These are phyloP conservation scores for Russula sp. DNA, from an alignment of 768 basidiomycete genomes.

Conservation along the genomic window DNA sequence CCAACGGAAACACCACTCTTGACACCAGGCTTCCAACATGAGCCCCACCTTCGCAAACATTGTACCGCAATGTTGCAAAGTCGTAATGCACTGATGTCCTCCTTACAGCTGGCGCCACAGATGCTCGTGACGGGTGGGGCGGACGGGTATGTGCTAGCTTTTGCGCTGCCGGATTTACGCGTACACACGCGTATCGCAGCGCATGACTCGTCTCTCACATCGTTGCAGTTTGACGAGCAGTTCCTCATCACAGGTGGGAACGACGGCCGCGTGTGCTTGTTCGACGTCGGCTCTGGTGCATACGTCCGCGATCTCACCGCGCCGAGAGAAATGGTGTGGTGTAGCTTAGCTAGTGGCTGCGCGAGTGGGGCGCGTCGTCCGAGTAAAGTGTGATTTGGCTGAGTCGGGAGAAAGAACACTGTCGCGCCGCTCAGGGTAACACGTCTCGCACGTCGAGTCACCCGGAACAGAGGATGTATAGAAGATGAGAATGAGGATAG, in stretches of 20 bases:
- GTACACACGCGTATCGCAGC: slow-evolving; percentile 67
- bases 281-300: slow-evolving; percentile 54
- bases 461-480: too few relatives aligned
- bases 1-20: slow-evolving; percentile 20
- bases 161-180: slow-evolving; percentile 26
- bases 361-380: too few relatives aligned
- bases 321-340: slow-evolving; percentile 71
- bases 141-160: slow-evolving; percentile 78
- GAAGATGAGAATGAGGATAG: too few relatives aligned
- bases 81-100: slow-evolving; percentile 21
- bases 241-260: slow-evolving; percentile 85
- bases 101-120: slow-evolving; percentile 38
- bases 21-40: background rate
- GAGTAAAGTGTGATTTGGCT: too few relatives aligned
- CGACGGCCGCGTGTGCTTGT: slow-evolving; percentile 76
- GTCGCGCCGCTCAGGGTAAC: too few relatives aligned
- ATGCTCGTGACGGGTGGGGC: slow-evolving; percentile 87
- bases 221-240: slow-evolving; percentile 76
- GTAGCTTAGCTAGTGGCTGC: too few relatives aligned
- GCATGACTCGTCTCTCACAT: slow-evolving; percentile 82
- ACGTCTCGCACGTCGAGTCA: too few relatives aligned
- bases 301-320: slow-evolving; percentile 73
- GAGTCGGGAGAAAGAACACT: too few relatives aligned
- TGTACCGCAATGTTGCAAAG: slow-evolving; percentile 21
- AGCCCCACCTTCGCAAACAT: slow-evolving; percentile 2